A percentile compares a stretch with the other conserved stretches of the same genome.
Conservation (phyloP, 352 stramenopile species). For the Globisporangium megalacanthum region DNA sequence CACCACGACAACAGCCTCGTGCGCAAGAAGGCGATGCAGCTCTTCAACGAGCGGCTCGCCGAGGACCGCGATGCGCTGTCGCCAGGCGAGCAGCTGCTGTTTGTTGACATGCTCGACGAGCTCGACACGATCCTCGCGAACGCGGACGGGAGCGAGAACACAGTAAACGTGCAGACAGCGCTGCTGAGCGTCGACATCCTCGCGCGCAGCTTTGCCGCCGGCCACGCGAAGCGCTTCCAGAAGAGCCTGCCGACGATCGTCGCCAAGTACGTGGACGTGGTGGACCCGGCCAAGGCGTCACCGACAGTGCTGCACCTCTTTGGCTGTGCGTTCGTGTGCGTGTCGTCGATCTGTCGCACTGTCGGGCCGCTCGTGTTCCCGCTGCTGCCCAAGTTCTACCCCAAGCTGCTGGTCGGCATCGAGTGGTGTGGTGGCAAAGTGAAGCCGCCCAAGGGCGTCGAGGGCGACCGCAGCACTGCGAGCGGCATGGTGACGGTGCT, state of each 20-base stretch:
- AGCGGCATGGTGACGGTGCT: constrained; percentile 48
- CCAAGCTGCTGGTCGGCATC: constrained; percentile 59
- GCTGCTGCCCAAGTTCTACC: constrained; percentile 81
- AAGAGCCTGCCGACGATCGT: constrained; percentile 64
- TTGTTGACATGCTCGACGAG: constrained; percentile 86
- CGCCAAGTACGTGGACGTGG: constrained; percentile 44
- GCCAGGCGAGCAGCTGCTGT: constrained; percentile 68
- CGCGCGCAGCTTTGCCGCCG: constrained; percentile 66
- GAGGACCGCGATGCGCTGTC: constrained; percentile 54
- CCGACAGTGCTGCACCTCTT: constrained; percentile 68
- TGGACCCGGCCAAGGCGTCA: constrained; percentile 39
- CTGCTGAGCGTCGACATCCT: constrained; percentile 82
- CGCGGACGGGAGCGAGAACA: constrained; percentile 49
- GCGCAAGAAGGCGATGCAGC: constrained; percentile 84
- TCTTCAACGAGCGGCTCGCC: constrained; percentile 84
- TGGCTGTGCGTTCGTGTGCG: constrained; percentile 73
- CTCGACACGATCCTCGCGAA: constrained; percentile 70
- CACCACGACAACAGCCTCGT: constrained; percentile 85
- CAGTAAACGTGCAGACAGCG: constrained; percentile 77
- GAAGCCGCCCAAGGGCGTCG: constrained; percentile 16
- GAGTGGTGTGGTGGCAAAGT: constrained; percentile 38
- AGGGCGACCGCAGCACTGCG: constrained; percentile 9
- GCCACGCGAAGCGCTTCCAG: constrained; percentile 74
- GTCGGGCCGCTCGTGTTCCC: constrained; percentile 72
- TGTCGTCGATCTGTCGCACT: constrained; percentile 69